Evolutionary conservation across 1,284 basidiomycete species (phyloP).

Genomic region (Rhodotorula sp.): DNA sequence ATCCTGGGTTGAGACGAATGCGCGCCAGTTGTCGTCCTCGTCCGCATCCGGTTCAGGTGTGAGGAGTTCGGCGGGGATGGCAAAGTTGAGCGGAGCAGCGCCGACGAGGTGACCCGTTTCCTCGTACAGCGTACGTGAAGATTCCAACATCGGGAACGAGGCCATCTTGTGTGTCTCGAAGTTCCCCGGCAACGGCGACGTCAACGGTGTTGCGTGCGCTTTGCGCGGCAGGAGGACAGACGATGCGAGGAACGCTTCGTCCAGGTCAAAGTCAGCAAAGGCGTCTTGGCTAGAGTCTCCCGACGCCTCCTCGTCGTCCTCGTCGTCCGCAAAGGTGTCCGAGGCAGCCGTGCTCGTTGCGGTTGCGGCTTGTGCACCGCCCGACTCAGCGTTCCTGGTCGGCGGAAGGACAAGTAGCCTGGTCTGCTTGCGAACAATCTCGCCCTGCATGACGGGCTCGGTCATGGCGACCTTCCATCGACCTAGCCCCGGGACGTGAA

Average conservation of each 20-base stretch:
- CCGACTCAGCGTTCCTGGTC: conserved; percentile 44
- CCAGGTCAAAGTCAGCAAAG: conserved; percentile 59
- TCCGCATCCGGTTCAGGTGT: conserved; percentile 20
- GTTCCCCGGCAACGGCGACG: conserved; percentile 22
- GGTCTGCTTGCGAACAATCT: conserved; percentile 57
- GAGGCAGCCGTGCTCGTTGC: background rate
- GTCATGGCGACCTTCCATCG: conserved; percentile 50
- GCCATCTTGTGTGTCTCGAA: background rate
- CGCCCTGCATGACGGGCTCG: conserved; percentile 72
- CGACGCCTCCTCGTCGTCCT: background rate
- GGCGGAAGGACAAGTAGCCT: conserved; percentile 59
- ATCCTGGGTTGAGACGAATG: conserved; percentile 63
- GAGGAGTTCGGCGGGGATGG: conserved; percentile 20
- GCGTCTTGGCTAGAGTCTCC: conserved; percentile 30
- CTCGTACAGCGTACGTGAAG: background rate
- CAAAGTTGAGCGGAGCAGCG: conserved; percentile 5
- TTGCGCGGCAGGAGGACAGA: conserved; percentile 49
- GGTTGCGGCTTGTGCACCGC: background rate
- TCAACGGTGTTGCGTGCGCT: conserved; percentile 28
- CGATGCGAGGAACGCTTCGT: conserved; percentile 66
- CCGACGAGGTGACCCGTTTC: conserved; percentile 35
- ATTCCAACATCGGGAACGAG: conserved; percentile 14
- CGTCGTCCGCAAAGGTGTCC: conserved; percentile 35
- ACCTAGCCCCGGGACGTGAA: conserved; percentile 6
- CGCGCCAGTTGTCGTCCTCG: conserved; percentile 31